A percentile compares a stretch with the other conserved stretches of the same genome.
phyloP scores from a whole-genome alignment of 257 asterid genomes.

The Solanum peruvianum region DNA sequence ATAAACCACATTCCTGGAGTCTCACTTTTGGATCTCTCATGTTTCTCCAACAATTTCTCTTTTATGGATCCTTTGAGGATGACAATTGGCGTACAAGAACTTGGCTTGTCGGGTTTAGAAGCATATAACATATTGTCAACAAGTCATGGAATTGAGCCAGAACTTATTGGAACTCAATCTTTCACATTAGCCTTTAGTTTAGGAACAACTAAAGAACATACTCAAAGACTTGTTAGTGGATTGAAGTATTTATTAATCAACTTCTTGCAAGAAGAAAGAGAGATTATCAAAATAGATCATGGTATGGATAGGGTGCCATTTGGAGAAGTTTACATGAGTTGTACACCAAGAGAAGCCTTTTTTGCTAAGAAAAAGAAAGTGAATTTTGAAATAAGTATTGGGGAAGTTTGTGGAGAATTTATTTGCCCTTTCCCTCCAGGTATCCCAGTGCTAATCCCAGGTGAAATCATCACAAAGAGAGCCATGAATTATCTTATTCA shows the following conservation, averaged over 20 bases:
- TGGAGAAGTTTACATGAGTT: conserved; percentile 15
- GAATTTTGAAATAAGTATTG: conserved; percentile 28
- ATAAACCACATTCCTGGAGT: conserved; percentile 29
- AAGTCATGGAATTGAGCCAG: conserved; percentile 42
- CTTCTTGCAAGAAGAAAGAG: not conserved
- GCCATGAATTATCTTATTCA: conserved; percentile 37
- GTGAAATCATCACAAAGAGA: conserved; percentile 43
- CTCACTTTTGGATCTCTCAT: conserved; percentile 20
- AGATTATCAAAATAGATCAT: not conserved
- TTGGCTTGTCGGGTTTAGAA: conserved; percentile 54
- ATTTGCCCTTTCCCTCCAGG: conserved; percentile 58
- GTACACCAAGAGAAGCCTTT: conserved; percentile 79
- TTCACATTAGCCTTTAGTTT: conserved; percentile 52
- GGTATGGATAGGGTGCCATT: conserved; percentile 5
- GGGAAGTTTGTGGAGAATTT: conserved; percentile 59
- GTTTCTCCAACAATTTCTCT: conserved; percentile 23
- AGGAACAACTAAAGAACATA: conserved; percentile 62
- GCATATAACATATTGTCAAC: conserved; percentile 45
- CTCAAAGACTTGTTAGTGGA: conserved; percentile 41
- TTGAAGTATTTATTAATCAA: conserved; percentile 35
- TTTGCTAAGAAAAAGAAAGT: conserved; percentile 44
- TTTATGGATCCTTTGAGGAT: conserved; percentile 55
- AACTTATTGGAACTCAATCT: conserved; percentile 63
- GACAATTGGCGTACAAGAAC: conserved; percentile 34
- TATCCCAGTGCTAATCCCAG: conserved; percentile 39